Conservation (phyloP, 1,284 basidiomycete genomes). For the Puccinia triticina region DNA sequence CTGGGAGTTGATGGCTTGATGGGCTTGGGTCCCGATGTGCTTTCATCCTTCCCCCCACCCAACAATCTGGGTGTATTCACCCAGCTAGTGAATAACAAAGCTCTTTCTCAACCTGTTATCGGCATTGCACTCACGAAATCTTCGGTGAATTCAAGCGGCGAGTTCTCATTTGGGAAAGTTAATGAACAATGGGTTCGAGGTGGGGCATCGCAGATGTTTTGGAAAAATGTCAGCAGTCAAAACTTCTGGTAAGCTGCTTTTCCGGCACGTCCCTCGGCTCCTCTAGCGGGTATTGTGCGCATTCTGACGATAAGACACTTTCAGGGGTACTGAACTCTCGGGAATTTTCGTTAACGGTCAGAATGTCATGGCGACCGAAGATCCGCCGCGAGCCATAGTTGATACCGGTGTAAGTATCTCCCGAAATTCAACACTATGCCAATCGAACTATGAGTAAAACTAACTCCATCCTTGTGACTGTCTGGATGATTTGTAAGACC, state of each 20-base stretch:
- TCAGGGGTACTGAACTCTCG: constrained; percentile 35
- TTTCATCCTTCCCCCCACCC: constrained; percentile 28
- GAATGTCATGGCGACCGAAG: constrained; percentile 25
- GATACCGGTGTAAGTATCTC: constrained; percentile 43
- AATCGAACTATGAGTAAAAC: neutral
- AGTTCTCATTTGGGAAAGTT: constrained; percentile 40
- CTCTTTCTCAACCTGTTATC: constrained; percentile 37
- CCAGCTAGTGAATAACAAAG: constrained; percentile 1
- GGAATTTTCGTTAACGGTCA: constrained; percentile 37
- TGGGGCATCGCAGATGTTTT: constrained; percentile 11
- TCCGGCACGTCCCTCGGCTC: neutral
- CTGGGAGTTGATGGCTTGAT: constrained; percentile 39
- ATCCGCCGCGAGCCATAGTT: constrained; percentile 48
- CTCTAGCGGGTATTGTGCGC: neutral
- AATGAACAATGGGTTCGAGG: constrained; percentile 35
- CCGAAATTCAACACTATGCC: neutral
- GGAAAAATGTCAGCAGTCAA: constrained; percentile 50
- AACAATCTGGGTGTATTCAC: constrained; percentile 41
- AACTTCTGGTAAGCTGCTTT: constrained; percentile 44
- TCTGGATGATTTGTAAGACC: constrained; percentile 3
- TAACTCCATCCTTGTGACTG: neutral
- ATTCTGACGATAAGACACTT: neutral
- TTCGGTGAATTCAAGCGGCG: neutral
- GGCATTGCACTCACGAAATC: constrained; percentile 47
- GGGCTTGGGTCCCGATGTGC: constrained; percentile 35